phyloP scores from a whole-genome alignment of 768 basidiomycete genomes.

The Psilocybe sp. region DNA sequence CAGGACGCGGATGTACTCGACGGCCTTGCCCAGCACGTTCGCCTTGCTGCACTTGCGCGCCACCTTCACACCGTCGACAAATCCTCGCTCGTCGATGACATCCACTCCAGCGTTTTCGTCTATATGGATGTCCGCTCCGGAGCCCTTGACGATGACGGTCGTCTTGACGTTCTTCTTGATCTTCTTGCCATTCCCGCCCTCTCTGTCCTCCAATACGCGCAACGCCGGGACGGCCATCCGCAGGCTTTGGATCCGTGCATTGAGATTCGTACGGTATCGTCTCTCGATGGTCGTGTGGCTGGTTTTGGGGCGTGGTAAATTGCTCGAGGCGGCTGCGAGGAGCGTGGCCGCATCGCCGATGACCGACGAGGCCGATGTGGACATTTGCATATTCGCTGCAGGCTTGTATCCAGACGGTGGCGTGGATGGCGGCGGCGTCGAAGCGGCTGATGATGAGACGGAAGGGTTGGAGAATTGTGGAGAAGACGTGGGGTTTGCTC shows the following conservation, averaged over 20 bases:
- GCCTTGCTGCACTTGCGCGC: slow-evolving; percentile 91
- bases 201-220: slow-evolving; percentile 68
- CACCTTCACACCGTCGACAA: slow-evolving; percentile 89
- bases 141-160: slow-evolving; percentile 32
- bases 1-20: slow-evolving; percentile 87
- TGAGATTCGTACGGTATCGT: slow-evolving; percentile 85
- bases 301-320: slow-evolving; percentile 63
- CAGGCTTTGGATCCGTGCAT: slow-evolving; percentile 79
- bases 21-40: slow-evolving; percentile 85
- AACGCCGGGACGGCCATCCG: slow-evolving; percentile 82
- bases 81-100: slow-evolving; percentile 78
- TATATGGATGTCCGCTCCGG: slow-evolving; percentile 25
- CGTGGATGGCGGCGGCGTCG: slow-evolving; percentile 39
- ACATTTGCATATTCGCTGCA: slow-evolving; percentile 16
- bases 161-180: slow-evolving; percentile 46
- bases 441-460: slow-evolving; percentile 41
- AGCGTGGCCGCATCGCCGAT: slow-evolving; percentile 8
- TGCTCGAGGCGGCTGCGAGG: slow-evolving; percentile 12
- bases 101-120: slow-evolving; percentile 41
- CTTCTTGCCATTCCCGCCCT: slow-evolving; percentile 41
- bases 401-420: slow-evolving; percentile 28
- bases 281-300: slow-evolving; percentile 89
- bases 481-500: slow-evolving; percentile 19
- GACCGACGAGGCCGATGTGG: slow-evolving; percentile 10
- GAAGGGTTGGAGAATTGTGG: slow-evolving; percentile 26